A percentile compares a stretch with the other conserved stretches of the same genome.
phyloP scores from a whole-genome alignment of 1,139 yeast species.

The Zygosaccharomyces pseudobailii region DNA sequence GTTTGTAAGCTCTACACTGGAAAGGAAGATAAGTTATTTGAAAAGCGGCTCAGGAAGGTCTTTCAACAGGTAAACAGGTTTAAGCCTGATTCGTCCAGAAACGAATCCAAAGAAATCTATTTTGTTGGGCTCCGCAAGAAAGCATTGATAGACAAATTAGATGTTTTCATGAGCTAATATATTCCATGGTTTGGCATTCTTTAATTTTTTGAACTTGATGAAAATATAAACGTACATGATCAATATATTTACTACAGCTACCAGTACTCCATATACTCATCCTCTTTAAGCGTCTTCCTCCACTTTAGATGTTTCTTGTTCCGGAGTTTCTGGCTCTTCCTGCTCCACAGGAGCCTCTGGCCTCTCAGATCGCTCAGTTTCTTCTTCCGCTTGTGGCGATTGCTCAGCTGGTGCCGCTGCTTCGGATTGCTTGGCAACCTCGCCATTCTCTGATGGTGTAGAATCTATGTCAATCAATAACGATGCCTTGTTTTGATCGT shows the following conservation, averaged over 20 bases:
- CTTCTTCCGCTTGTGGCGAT: background rate
- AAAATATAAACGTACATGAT: slow-evolving; percentile 8
- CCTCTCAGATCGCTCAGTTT: background rate
- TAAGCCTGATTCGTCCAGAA: slow-evolving; percentile 58
- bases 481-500: slow-evolving; percentile 29
- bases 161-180: slow-evolving; percentile 37
- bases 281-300: slow-evolving; percentile 7
- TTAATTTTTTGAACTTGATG: background rate
- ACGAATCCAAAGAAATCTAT: slow-evolving; percentile 64
- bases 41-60: slow-evolving; percentile 50
- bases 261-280: background rate
- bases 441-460: background rate
- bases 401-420: background rate
- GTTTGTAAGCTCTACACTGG: slow-evolving; percentile 73
- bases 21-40: slow-evolving; percentile 57
- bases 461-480: slow-evolving; percentile 36
- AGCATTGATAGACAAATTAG: slow-evolving; percentile 43
- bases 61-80: slow-evolving; percentile 55
- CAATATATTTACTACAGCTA: background rate
- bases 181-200: background rate
- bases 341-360: background rate
- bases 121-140: slow-evolving; percentile 58
- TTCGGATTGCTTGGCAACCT: background rate
- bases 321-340: slow-evolving; percentile 18
- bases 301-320: slow-evolving; percentile 14